Percentiles rank a stretch among this genome's conserved stretches.
Conservation (phyloP, 208 protist genomes). For the Angomonas deanei region DNA sequence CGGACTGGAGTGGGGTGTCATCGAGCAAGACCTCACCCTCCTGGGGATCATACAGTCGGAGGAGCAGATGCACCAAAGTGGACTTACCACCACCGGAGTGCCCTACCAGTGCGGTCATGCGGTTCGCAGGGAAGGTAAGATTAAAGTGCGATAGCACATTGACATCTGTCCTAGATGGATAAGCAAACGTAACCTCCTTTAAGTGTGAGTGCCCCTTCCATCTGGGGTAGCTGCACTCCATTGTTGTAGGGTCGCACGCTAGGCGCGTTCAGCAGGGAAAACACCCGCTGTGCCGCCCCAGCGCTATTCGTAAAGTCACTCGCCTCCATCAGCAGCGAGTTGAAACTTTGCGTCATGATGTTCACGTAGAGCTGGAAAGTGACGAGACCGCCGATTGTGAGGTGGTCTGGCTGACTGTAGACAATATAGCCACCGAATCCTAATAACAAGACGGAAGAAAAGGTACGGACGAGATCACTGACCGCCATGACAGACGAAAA, state of each 20-base stretch:
- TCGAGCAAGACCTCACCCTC: conserved; percentile 31
- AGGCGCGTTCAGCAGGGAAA: conserved; percentile 36
- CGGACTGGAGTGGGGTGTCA: conserved; percentile 21
- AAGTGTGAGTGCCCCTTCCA: conserved; percentile 13
- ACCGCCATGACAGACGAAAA: conserved; percentile 25
- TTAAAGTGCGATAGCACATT: conserved; percentile 18
- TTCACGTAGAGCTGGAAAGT: conserved; percentile 51
- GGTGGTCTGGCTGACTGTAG: conserved; percentile 25
- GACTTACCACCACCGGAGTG: conserved; percentile 50
- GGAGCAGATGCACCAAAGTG: conserved; percentile 32
- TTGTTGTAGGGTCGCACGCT: conserved; percentile 19
- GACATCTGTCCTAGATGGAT: conserved; percentile 19
- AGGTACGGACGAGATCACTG: conserved; percentile 37
- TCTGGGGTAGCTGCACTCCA: conserved; percentile 13
- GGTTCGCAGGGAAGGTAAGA: conserved; percentile 20
- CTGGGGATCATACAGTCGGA: conserved; percentile 66
- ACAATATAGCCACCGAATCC: conserved; percentile 51
- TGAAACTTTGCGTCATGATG: conserved; percentile 41
- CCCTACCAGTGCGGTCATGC: conserved; percentile 36
- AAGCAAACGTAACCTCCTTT: conserved; percentile 19
- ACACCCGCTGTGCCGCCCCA: conserved; percentile 42
- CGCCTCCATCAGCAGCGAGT: conserved; percentile 33
- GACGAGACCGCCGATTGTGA: conserved; percentile 45
- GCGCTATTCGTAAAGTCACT: conserved; percentile 38
- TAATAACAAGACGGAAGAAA: conserved; percentile 26